Evolutionary conservation across 148 eudicot species (phyloP), one percentile per base, ranked within the genome.

Genomic region (Persicaria maculosa): DNA sequence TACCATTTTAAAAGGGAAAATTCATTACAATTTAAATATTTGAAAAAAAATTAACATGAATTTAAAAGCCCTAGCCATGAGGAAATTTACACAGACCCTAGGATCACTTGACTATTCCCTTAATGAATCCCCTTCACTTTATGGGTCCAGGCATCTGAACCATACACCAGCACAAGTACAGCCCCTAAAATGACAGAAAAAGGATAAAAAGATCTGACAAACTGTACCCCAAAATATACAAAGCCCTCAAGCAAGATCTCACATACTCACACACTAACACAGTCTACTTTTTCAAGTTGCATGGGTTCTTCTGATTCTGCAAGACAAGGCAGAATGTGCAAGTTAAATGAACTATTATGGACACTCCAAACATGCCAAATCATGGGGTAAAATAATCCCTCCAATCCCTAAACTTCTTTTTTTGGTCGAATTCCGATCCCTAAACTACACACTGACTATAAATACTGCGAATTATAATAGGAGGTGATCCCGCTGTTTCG

Each of bases 211-310:
- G 40, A 31, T 31, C 40, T 31, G 69, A 4, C 44, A 40, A 64
- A 64, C 69, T 64, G 69, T 64, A 64, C 69, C 69, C 52, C 52
- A 15, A 44, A 64, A 64, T 64, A 31, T 64, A 64, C 69, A 64
- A 25, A 64, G 69, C 69, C 69, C 69, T 64, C 69, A 12, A 64
- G 40, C 69, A 64, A 61, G 40, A 36, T 64, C 69, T 36, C 69
- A 64, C 69, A 36, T n/a, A 3, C 45, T 64, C 69, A 36, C 68
- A 62, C 69, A 25, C 69, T 31, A 31, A 31, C 36, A 31, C 40
- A 31, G 40, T 31, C 40, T 64, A 64, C 2, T 48, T 64, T 40
- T 36, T 5, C 8, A 40, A 64, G 69, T 40, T 64, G 69, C 69
- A 64, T 3, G 45, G 69, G 40, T 64, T 64, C 45, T 64, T 64